A percentile compares a stretch with the other conserved stretches of the same genome.
These are phyloP conservation scores for Kodamaea kaohsiungensis DNA, from an alignment of 805 yeast genomes.

Conservation along the genomic window DNA sequence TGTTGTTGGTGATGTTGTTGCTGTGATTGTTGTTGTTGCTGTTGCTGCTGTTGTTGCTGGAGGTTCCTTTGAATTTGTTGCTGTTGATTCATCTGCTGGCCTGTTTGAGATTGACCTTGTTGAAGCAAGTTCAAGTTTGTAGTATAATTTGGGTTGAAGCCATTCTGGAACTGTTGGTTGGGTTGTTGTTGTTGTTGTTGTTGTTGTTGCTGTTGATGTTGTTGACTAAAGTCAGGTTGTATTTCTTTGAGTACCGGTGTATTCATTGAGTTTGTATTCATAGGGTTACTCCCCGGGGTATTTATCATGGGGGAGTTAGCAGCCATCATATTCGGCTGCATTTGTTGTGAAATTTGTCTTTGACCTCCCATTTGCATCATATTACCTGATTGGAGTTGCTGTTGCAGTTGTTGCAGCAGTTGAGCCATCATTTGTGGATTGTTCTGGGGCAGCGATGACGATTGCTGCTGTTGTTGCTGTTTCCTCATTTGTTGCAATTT, in stretches of 20 bases:
- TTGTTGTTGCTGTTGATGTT: conserved; percentile 12
- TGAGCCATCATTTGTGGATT: neutral
- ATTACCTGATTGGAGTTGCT: conserved; percentile 1
- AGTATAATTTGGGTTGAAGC: conserved; percentile 9
- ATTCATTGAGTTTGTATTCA: conserved; percentile 4
- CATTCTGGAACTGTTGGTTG: conserved; percentile 10
- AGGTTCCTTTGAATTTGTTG: conserved; percentile 9
- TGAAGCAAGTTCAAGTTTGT: conserved; percentile 12
- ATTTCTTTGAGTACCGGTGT: conserved; percentile 4
- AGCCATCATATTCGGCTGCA: conserved; percentile 12
- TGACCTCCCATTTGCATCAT: conserved; percentile 4
- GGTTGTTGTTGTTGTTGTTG: conserved; percentile 12
- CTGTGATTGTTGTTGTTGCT: conserved; percentile 9
- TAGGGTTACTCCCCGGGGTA: conserved; percentile 7
- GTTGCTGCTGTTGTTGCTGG: conserved; percentile 14
- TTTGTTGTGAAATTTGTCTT: conserved; percentile 8
- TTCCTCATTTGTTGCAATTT: conserved; percentile 41
- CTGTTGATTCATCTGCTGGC: conserved; percentile 7
- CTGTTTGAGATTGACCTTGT: conserved; percentile 9
- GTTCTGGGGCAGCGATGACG: conserved; percentile 6
- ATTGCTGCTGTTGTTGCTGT: conserved; percentile 23
- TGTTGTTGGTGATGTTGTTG: conserved; percentile 8
- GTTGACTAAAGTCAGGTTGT: conserved; percentile 9
- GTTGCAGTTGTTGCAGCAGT: conserved; percentile 27
- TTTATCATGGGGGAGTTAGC: conserved; percentile 10